A percentile compares a stretch with the other conserved stretches of the same genome.
These are phyloP conservation scores for Solanum commersonii DNA, from an alignment of 257 asterid genomes.

Conservation along the genomic window DNA sequence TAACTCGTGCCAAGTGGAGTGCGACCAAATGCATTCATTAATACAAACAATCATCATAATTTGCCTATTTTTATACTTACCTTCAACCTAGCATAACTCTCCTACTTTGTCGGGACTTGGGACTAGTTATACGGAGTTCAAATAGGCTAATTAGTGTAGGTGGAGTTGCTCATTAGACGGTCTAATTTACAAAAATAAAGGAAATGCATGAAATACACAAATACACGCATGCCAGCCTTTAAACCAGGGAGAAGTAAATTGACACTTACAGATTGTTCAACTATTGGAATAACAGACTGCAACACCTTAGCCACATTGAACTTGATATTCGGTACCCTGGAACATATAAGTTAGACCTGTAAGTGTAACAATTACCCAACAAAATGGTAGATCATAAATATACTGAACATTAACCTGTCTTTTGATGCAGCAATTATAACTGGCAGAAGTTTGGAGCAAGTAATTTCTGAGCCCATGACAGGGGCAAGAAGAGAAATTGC, in stretches of 20 bases:
- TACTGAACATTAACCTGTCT: constrained; percentile 48
- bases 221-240: neutral
- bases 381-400: constrained; percentile 1
- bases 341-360: neutral
- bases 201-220: neutral
- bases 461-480: constrained; percentile 42
- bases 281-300: constrained; percentile 78
- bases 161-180: neutral
- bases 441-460: constrained; percentile 43
- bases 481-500: constrained; percentile 56
- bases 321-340: constrained; percentile 90
- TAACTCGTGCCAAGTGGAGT: neutral
- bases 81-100: neutral
- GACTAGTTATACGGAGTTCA: neutral
- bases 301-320: constrained; percentile 89
- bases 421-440: constrained; percentile 61
- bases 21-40: neutral
- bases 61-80: neutral
- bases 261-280: constrained; percentile 67
- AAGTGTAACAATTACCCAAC: neutral
- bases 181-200: neutral
- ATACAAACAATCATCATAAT: neutral
- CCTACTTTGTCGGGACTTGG: neutral
- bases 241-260: neutral
- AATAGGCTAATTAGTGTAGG: neutral